Conservation (phyloP, 345 rosid species). For the Lumnitzera racemosa region DNA sequence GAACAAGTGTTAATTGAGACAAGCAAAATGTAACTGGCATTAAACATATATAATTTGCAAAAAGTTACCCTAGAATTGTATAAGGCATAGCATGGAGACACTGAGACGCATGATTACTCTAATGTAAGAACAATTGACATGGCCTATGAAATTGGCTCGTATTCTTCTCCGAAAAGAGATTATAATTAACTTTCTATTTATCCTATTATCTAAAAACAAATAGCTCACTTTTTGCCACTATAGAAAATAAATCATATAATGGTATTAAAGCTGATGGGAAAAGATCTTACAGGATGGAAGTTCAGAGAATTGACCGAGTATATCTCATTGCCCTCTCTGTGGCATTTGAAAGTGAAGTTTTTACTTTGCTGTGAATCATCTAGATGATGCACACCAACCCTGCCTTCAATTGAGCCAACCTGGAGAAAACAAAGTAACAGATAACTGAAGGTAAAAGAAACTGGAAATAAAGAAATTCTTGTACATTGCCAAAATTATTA, state of each 20-base stretch:
- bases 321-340: slow-evolving; percentile 81
- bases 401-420: slow-evolving; percentile 99
- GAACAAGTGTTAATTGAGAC: not conserved
- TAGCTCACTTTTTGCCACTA: not conserved
- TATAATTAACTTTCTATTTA: not conserved
- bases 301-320: slow-evolving; percentile 92
- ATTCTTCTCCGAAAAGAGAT: too few species aligned
- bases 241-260: slow-evolving; percentile 1
- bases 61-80: too few species aligned
- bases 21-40: too few species aligned
- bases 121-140: too few species aligned
- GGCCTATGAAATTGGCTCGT: too few species aligned
- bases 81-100: too few species aligned
- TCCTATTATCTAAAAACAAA: not conserved
- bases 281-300: slow-evolving; percentile 81
- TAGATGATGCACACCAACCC: slow-evolving; percentile 96
- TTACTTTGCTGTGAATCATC: slow-evolving; percentile 77
- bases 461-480: too few species aligned
- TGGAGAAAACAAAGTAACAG: slow-evolving; percentile 9
- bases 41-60: not conserved
- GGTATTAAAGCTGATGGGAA: not conserved
- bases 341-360: slow-evolving; percentile 98
- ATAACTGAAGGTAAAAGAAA: too few species aligned
- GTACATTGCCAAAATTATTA: too few species aligned
- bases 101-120: too few species aligned